Percentiles rank a stretch among this genome's conserved stretches.
Conservation (phyloP, 1,284 basidiomycete genomes). For the Trichosporon coremiiforme region DNA sequence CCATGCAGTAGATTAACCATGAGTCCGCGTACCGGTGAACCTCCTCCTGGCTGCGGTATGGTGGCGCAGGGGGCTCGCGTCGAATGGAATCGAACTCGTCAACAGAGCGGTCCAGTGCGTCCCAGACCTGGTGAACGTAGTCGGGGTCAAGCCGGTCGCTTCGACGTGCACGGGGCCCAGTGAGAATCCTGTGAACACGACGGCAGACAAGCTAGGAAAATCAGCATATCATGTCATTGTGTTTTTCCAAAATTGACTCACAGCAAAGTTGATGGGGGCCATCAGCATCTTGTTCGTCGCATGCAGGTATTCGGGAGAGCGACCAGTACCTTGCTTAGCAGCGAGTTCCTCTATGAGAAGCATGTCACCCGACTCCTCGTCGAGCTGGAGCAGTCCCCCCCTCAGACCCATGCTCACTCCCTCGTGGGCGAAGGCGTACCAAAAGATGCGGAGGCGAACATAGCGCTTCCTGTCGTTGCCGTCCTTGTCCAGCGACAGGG, state of each 20-base stretch:
- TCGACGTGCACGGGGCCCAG: conserved; percentile 69
- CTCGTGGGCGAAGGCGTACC: conserved; percentile 79
- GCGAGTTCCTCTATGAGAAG: conserved; percentile 20
- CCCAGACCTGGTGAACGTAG: conserved; percentile 72
- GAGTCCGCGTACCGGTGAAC: conserved; percentile 70
- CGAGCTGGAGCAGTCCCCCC: conserved; percentile 68
- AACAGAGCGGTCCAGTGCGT: conserved; percentile 75
- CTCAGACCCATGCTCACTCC: conserved; percentile 72
- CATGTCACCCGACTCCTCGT: conserved; percentile 59
- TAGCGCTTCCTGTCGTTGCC: conserved; percentile 48
- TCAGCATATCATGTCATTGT: no score
- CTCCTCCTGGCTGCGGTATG: conserved; percentile 64
- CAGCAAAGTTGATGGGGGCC: conserved; percentile 68
- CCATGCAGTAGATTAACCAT: conserved; percentile 63
- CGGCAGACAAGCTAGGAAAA: conserved; percentile 64
- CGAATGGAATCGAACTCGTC: conserved; percentile 72
- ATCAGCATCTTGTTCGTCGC: conserved; percentile 58
- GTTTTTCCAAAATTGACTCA: conserved; percentile 29
- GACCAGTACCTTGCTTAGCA: conserved; percentile 21
- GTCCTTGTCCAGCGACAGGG: conserved; percentile 53
- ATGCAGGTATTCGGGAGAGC: conserved; percentile 39
- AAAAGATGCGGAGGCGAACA: conserved; percentile 75
- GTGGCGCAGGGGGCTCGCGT: conserved; percentile 44
- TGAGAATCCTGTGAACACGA: conserved; percentile 70
- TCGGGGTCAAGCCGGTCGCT: conserved; percentile 65